These are phyloP conservation scores for Leishmania aethiopica DNA, from an alignment of 208 protist species.

Conservation along the genomic window DNA sequence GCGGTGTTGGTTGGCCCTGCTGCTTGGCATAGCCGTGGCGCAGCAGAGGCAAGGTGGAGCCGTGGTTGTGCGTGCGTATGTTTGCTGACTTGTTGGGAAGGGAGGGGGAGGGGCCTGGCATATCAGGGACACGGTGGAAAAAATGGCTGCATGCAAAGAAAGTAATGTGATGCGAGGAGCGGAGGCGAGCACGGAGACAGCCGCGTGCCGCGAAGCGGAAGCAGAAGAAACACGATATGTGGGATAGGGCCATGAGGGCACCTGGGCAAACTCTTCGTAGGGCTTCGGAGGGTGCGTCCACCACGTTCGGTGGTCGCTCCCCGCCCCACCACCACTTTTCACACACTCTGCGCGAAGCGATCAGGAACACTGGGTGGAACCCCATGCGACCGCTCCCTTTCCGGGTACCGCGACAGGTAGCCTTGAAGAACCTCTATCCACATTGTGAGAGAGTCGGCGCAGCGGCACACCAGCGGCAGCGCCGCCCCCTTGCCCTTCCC, in stretches of 20 bases:
- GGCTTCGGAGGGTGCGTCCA: not conserved
- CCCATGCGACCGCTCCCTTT: slow-evolving; percentile 2
- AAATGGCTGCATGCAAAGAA: no score
- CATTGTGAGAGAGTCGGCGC: slow-evolving; percentile 19
- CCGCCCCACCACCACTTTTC: not conserved
- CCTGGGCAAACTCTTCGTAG: not conserved
- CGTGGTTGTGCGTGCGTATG: not conserved
- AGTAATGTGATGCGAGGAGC: not conserved
- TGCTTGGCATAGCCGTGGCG: not conserved
- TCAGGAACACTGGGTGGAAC: not conserved
- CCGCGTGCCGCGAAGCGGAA: no score
- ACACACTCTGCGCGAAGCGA: not conserved
- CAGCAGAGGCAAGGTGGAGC: not conserved
- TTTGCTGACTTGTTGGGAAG: not conserved
- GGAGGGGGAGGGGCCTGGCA: not conserved
- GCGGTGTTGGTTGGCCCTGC: not conserved
- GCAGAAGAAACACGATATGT: no score
- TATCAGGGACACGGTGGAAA: no score
- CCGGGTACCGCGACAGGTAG: slow-evolving; percentile 15
- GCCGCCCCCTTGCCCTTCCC: slow-evolving; percentile 6
- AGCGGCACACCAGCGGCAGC: slow-evolving; percentile 13
- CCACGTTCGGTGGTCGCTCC: not conserved
- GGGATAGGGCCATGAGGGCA: no score
- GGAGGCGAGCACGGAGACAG: not conserved
- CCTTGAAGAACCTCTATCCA: slow-evolving; percentile 30